Evolutionary conservation across 2,329 filamentous ascomycete species (phyloP), one percentile per base, ranked within the genome.

Genomic region (Fusarium lateritium): DNA sequence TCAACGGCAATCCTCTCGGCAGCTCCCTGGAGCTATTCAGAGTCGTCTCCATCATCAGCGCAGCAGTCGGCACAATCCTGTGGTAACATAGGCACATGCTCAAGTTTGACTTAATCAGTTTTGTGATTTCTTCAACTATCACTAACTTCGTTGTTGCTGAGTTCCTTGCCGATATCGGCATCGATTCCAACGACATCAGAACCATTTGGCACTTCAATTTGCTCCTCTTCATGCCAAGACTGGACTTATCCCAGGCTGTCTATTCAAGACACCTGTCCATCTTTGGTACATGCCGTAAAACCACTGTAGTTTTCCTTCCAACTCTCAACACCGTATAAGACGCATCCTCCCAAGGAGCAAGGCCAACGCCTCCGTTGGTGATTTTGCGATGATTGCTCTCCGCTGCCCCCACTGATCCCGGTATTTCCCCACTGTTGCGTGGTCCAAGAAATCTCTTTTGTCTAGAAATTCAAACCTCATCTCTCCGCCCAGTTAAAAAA

Each of bases 391-490:
- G 56, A 73, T 70, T 69, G 69, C 57, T 72, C 65, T 69, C 66
- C 60, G 67, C 62, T 70, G 44, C 36, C 53, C 52, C 56, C 58
- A 28, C 47, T 51, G 50, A 63, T 60, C 66, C 53, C 45, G 56
- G 39, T 56, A 60, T 28, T 61, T 71, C 58, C 59, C 59, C 62
- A 61, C 70, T 56, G 22, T 67, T 49, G 47, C 28, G 45, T 67
- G 64, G 62, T 44, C 54, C 61, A 67, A 64, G 50, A 66, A 62
- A 71, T 66, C 56, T 73, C 70, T 73, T 73, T 73, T 73, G 71
- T 73, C 71, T 73, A 73, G 69, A 64, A 73, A 73, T 66, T 65
- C 69, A 56, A 63, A 47, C 38, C 31, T 73, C 69, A 54, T 57
- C 56, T 57, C 46, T 60, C 67, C 64, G 31, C 59, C 56, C 58